Evolutionary conservation across 768 basidiomycete genomes (phyloP).

Genomic region (Termitomyces sp.): DNA sequence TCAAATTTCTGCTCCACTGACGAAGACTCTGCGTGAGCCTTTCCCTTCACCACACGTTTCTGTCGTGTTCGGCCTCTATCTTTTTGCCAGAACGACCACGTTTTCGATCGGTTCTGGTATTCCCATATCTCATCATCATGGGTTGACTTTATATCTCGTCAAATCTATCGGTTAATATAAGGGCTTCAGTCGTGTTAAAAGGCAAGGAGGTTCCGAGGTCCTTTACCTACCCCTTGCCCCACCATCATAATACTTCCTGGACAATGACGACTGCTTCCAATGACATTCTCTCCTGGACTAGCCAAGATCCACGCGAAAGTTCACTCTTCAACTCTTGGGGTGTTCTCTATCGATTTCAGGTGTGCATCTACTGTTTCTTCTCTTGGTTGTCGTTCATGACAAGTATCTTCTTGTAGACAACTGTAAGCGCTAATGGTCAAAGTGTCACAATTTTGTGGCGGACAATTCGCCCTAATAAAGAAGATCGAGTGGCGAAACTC

Average conservation of each 20-base stretch:
- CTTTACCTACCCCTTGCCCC: constrained; percentile 19
- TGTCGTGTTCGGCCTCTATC: constrained; percentile 66
- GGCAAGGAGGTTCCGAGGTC: constrained; percentile 18
- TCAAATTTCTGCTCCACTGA: constrained; percentile 70
- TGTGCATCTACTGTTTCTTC: constrained; percentile 25
- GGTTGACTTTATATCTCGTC: constrained; percentile 31
- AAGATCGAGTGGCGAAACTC: constrained; percentile 83
- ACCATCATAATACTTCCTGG: constrained; percentile 18
- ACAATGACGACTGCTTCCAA: constrained; percentile 48
- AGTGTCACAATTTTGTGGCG: constrained; percentile 77
- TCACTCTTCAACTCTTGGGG: constrained; percentile 79
- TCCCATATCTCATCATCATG: constrained; percentile 31
- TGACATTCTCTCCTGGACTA: constrained; percentile 84
- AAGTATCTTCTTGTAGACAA: constrained; percentile 49
- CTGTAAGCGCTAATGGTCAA: constrained; percentile 54
- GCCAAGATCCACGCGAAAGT: constrained; percentile 81
- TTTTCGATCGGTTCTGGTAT: constrained; percentile 64
- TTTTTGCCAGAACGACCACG: constrained; percentile 64
- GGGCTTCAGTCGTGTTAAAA: constrained; percentile 36
- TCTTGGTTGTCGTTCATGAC: constrained; percentile 11
- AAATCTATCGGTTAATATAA: constrained; percentile 52
- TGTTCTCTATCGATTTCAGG: constrained; percentile 76
- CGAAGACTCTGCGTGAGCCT: constrained; percentile 54
- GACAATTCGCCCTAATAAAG: constrained; percentile 77
- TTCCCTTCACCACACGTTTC: constrained; percentile 74